Percentiles rank a stretch among this genome's conserved stretches.
These are phyloP conservation scores for Acanthamoeba rhysodes DNA, from an alignment of 208 protist species.

Conservation along the genomic window DNA sequence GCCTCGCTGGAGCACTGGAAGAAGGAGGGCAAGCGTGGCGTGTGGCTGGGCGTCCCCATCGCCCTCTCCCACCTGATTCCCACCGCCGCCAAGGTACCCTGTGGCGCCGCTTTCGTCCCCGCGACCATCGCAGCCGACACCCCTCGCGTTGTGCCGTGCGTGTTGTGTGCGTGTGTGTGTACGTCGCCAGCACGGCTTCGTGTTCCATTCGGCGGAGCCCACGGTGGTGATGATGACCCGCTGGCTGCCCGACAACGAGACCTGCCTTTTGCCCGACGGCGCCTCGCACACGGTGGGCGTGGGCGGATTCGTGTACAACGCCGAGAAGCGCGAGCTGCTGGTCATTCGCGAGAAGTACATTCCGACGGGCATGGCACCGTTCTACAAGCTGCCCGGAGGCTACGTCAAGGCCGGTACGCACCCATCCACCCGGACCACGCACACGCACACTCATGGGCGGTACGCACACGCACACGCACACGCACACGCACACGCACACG, in stretches of 20 bases:
- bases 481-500: neutral
- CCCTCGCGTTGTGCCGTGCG: too few species aligned
- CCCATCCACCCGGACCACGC: neutral
- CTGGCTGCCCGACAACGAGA: conserved; percentile 63
- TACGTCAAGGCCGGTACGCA: conserved; percentile 62
- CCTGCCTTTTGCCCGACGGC: conserved; percentile 52
- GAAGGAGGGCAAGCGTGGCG: conserved; percentile 1
- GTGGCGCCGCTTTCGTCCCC: neutral
- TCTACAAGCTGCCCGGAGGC: conserved; percentile 63
- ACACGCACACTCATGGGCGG: too few species aligned
- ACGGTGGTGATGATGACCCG: conserved; percentile 43
- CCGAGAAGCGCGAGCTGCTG: conserved; percentile 31
- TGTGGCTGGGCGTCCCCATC: conserved; percentile 57
- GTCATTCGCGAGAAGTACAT: conserved; percentile 38
- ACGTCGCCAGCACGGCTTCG: conserved; percentile 4
- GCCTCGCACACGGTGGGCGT: conserved; percentile 65
- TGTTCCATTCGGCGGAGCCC: conserved; percentile 55
- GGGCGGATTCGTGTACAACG: conserved; percentile 64
- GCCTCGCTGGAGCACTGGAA: conserved; percentile 16
- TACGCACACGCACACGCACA: neutral
- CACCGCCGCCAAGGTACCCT: conserved; percentile 42
- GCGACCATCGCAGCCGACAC: neutral
- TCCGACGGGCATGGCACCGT: neutral
- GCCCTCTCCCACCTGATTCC: conserved; percentile 21
- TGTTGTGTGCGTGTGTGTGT: neutral